Conservation (phyloP, 768 basidiomycete genomes). For the Mycena floridula region DNA sequence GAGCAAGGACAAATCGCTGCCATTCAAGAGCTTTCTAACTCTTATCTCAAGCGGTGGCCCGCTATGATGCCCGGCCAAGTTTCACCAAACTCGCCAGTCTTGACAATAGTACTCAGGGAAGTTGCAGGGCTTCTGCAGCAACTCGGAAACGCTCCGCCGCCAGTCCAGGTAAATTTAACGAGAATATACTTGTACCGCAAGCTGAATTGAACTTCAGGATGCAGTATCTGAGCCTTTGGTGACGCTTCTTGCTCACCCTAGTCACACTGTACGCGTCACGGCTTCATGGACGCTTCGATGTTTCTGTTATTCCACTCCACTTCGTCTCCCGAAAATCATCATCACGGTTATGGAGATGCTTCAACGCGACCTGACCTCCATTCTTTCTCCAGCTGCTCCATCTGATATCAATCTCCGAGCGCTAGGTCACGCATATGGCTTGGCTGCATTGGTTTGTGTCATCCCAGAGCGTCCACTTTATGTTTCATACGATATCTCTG, state of each 20-base stretch:
- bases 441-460: constrained; percentile 80
- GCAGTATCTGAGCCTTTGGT: constrained; percentile 81
- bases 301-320: constrained; percentile 87
- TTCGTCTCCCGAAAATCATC: constrained; percentile 76
- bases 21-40: constrained; percentile 76
- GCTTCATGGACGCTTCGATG: constrained; percentile 85
- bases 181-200: not conserved
- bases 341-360: constrained; percentile 74
- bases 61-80: constrained; percentile 84
- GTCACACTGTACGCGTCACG: constrained; percentile 78
- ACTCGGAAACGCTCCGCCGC: constrained; percentile 86
- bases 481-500: constrained; percentile 88
- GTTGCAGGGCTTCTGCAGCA: constrained; percentile 82
- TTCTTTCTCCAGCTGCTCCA: constrained; percentile 66
- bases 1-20: constrained; percentile 93
- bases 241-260: constrained; percentile 81
- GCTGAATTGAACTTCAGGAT: constrained; percentile 41
- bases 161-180: constrained; percentile 58
- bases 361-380: constrained; percentile 71
- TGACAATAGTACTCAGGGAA: constrained; percentile 75
- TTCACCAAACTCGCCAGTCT: constrained; percentile 58
- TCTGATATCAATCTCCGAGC: constrained; percentile 67
- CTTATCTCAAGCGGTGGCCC: constrained; percentile 88
- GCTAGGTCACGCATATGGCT: constrained; percentile 85
- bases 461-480: constrained; percentile 88